Percentiles rank a stretch among this genome's conserved stretches.
phyloP scores from a whole-genome alignment of 169 alveolate genomes.

The Plasmodium yoelii region DNA sequence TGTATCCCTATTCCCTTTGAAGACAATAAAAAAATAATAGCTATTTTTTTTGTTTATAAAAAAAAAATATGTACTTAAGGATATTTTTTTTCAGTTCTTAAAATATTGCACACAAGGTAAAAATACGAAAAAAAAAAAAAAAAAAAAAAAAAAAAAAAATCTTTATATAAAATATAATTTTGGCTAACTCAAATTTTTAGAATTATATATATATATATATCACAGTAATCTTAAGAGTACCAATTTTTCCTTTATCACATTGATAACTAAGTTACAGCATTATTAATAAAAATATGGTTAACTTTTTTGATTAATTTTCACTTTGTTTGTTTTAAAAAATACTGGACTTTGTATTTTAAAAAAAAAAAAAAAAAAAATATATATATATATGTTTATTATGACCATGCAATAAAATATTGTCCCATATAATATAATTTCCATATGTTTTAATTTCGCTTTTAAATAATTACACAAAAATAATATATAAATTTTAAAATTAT shows the following conservation, averaged over 20 bases:
- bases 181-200: background rate
- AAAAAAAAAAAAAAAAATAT: too few species aligned
- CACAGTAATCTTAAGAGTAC: background rate
- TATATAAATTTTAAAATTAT: background rate
- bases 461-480: background rate
- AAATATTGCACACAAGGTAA: background rate
- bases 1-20: background rate
- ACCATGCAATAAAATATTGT: too few species aligned
- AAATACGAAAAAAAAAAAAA: background rate
- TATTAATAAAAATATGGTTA: background rate
- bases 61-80: background rate
- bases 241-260: background rate
- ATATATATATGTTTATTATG: too few species aligned
- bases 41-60: background rate
- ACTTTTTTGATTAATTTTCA: background rate
- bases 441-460: background rate
- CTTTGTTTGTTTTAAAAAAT: too few species aligned
- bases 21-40: background rate
- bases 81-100: background rate
- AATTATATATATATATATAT: constrained; percentile 1
- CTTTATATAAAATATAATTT: background rate
- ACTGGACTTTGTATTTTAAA: too few species aligned
- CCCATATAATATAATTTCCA: too few species aligned
- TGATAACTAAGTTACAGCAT: background rate
- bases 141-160: background rate